Percentiles rank a stretch among this genome's conserved stretches.
These are phyloP conservation scores for Cladosporium austrohemisphaericum DNA, from an alignment of 2,329 filamentous ascomycete genomes.

Conservation along the genomic window DNA sequence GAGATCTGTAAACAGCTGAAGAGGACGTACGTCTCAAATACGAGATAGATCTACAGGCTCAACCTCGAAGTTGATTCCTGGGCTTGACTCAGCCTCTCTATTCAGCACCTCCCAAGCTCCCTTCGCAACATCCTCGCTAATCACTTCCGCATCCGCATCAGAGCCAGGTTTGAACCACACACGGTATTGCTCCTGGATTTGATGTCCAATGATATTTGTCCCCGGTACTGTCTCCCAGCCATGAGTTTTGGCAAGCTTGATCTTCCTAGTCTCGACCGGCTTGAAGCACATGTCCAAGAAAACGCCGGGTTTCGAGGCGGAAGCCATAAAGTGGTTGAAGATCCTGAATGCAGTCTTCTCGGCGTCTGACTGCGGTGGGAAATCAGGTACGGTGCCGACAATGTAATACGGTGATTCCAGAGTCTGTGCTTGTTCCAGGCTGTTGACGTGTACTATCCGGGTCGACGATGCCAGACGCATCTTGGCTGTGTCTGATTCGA, in stretches of 20 bases:
- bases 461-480: neutral
- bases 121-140: slow-evolving; percentile 25
- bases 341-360: slow-evolving; percentile 25
- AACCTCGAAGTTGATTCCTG: slow-evolving; percentile 32
- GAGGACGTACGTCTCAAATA: too few relatives aligned
- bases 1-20: too few relatives aligned
- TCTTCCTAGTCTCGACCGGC: slow-evolving; percentile 36
- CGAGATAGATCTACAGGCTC: neutral
- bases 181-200: slow-evolving; percentile 40
- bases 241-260: slow-evolving; percentile 32
- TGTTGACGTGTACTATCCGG: slow-evolving; percentile 31
- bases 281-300: slow-evolving; percentile 45
- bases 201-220: slow-evolving; percentile 37
- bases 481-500: slow-evolving; percentile 12
- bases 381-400: slow-evolving; percentile 40
- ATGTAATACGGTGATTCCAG: slow-evolving; percentile 34
- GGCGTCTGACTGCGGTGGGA: slow-evolving; percentile 30
- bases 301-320: slow-evolving; percentile 28
- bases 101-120: slow-evolving; percentile 34
- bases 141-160: slow-evolving; percentile 29
- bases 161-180: slow-evolving; percentile 29
- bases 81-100: slow-evolving; percentile 33
- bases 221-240: slow-evolving; percentile 41
- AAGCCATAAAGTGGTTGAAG: neutral
- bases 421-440: slow-evolving; percentile 25